These are phyloP conservation scores for Achaetomium macrosporum DNA, from an alignment of 2,329 filamentous ascomycete species.

Conservation along the genomic window DNA sequence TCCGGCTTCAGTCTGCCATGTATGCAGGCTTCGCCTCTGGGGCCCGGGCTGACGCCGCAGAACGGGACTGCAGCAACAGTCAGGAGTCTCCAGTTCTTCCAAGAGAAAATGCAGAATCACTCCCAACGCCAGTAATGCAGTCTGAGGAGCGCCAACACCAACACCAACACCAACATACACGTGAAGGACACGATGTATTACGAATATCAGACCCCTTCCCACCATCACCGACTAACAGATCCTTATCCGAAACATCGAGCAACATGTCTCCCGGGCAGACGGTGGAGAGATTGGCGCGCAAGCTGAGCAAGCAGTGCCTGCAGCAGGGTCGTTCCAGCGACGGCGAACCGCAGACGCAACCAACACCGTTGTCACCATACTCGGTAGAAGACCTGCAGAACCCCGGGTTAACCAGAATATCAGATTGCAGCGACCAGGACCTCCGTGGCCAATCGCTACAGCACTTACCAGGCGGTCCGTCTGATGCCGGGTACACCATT, in stretches of 20 bases:
- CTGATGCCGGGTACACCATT: not conserved
- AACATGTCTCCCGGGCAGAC: constrained; percentile 1
- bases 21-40: not conserved
- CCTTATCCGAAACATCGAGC: not conserved
- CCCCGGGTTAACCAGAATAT: not conserved
- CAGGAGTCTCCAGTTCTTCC: not conserved
- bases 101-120: not conserved
- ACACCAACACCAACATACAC: not conserved
- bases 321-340: constrained; percentile 6
- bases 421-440: constrained; percentile 11
- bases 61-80: not conserved
- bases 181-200: not conserved
- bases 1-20: constrained; percentile 2
- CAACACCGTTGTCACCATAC: not conserved
- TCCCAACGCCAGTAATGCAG: constrained; percentile 1
- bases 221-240: not conserved
- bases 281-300: constrained; percentile 20
- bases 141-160: not conserved
- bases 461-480: not conserved
- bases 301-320: constrained; percentile 23
- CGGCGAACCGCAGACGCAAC: constrained; percentile 2
- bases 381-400: not conserved
- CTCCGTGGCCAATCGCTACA: constrained; percentile 10
- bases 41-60: not conserved
- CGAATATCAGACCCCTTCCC: not conserved